These are phyloP conservation scores for Purshia tridentata DNA, from an alignment of 306 rosid species.

Conservation along the genomic window DNA sequence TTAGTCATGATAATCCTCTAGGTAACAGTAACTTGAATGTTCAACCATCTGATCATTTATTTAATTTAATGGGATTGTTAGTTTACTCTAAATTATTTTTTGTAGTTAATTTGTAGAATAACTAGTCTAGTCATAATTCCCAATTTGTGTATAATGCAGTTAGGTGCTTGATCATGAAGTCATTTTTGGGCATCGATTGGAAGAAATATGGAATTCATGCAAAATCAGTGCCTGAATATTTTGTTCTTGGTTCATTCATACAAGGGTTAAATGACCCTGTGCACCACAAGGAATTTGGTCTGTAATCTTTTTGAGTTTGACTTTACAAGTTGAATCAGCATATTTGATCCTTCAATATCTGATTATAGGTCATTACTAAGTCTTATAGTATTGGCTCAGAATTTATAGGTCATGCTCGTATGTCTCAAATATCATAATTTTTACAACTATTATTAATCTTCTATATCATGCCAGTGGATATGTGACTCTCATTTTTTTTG, in stretches of 20 bases:
- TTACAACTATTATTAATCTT: neutral
- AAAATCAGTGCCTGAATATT: conserved; percentile 63
- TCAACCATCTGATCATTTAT: conserved; percentile 15
- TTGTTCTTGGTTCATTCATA: conserved; percentile 80
- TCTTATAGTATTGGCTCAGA: neutral
- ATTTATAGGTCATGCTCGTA: neutral
- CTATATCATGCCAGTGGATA: neutral
- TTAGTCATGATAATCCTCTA: conserved; percentile 86
- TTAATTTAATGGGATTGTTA: conserved; percentile 13
- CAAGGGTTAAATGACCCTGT: conserved; percentile 84
- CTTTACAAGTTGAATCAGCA: conserved; percentile 17
- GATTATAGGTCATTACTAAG: neutral
- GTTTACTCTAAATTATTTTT: conserved; percentile 10
- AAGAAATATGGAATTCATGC: conserved; percentile 50
- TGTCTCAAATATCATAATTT: neutral
- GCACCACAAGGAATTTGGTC: conserved; percentile 93
- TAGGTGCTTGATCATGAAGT: conserved; percentile 91
- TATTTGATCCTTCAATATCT: conserved; percentile 23
- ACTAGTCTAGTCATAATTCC: conserved; percentile 16
- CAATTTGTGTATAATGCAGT: conserved; percentile 57
- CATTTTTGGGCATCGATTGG: conserved; percentile 77
- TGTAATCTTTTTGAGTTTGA: conserved; percentile 27
- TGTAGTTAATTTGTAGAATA: conserved; percentile 6
- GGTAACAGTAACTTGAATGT: conserved; percentile 48
- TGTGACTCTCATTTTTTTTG: neutral